Conservation (phyloP, 106 monocot species). For the Apostasia shenzhenica region DNA sequence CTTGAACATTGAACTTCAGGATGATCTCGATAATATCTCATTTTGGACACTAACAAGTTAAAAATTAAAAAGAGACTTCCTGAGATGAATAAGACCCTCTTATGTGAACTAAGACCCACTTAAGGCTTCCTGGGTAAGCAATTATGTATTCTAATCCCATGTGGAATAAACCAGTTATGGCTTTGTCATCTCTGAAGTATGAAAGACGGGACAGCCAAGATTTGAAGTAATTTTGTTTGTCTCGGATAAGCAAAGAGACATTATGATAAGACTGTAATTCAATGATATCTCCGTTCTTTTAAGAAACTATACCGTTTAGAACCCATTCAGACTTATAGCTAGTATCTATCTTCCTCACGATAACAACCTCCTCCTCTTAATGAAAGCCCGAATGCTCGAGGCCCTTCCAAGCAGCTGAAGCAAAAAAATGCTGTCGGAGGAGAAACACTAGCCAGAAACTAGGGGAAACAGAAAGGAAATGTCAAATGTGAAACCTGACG, state of each 20-base stretch:
- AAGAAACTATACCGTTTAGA: constrained; percentile 55
- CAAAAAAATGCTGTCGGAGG: not conserved
- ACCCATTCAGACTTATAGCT: constrained; percentile 89
- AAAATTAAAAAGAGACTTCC: constrained; percentile 1
- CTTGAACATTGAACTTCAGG: constrained; percentile 94
- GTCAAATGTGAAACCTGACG: constrained; percentile 51
- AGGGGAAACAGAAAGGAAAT: too few relatives aligned
- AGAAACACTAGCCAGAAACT: too few relatives aligned
- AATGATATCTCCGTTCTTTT: too few relatives aligned
- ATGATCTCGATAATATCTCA: constrained; percentile 70
- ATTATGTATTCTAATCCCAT: not conserved
- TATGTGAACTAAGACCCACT: too few relatives aligned
- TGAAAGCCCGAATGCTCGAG: constrained; percentile 83
- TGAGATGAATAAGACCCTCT: not conserved
- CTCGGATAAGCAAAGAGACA: too few relatives aligned
- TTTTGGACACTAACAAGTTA: constrained; percentile 61
- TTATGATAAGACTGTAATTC: too few relatives aligned
- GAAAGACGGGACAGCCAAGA: not conserved
- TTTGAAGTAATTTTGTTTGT: not conserved
- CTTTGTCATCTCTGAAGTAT: not conserved
- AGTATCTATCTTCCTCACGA: constrained; percentile 72
- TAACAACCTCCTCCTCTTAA: constrained; percentile 57
- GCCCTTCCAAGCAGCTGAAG: constrained; percentile 90
- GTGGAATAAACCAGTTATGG: not conserved
- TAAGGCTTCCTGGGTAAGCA: not conserved